Percentiles rank a stretch among this genome's conserved stretches.
Evolutionary conservation across 2,329 filamentous ascomycete species (phyloP).

Genomic region (Botrytis medusae): DNA sequence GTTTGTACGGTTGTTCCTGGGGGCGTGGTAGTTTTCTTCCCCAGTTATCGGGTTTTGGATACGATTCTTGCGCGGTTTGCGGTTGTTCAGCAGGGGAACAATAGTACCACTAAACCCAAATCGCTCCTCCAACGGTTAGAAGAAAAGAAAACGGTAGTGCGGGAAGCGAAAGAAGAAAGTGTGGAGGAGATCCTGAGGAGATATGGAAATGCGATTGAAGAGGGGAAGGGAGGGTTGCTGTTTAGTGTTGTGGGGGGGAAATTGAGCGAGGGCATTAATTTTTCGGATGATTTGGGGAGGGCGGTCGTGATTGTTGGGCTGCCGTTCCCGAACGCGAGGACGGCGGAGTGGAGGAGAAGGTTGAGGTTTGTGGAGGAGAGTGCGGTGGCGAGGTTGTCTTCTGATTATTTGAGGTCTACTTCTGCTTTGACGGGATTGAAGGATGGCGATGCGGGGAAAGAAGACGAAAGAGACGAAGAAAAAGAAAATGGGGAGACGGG

Average conservation of each 20-base stretch:
- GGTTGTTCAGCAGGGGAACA: conserved; percentile 26
- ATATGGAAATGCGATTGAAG: conserved; percentile 68
- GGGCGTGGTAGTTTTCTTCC: conserved; percentile 92
- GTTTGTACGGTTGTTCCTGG: conserved; percentile 76
- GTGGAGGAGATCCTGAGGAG: conserved; percentile 66
- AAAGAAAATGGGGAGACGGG: no score
- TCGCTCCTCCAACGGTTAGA: conserved; percentile 60
- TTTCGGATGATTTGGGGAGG: conserved; percentile 84
- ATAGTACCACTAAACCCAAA: neutral
- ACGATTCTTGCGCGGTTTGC: conserved; percentile 57
- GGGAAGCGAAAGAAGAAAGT: conserved; percentile 50
- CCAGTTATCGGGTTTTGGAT: conserved; percentile 88
- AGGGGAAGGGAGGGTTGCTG: conserved; percentile 69
- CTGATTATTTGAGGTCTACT: no score
- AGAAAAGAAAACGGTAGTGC: conserved; percentile 62
- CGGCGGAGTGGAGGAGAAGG: conserved; percentile 90
- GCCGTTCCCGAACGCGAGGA: conserved; percentile 87
- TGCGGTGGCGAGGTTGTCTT: conserved; percentile 43
- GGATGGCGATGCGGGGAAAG: neutral
- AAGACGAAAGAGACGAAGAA: conserved; percentile 52
- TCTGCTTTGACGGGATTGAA: no score
- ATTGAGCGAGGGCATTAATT: conserved; percentile 97
- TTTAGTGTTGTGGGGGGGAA: conserved; percentile 92
- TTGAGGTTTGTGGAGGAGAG: conserved; percentile 79
- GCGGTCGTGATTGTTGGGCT: conserved; percentile 90